These are phyloP conservation scores for Capronia epimyces DNA, from an alignment of 2,329 filamentous ascomycete species.

Conservation along the genomic window DNA sequence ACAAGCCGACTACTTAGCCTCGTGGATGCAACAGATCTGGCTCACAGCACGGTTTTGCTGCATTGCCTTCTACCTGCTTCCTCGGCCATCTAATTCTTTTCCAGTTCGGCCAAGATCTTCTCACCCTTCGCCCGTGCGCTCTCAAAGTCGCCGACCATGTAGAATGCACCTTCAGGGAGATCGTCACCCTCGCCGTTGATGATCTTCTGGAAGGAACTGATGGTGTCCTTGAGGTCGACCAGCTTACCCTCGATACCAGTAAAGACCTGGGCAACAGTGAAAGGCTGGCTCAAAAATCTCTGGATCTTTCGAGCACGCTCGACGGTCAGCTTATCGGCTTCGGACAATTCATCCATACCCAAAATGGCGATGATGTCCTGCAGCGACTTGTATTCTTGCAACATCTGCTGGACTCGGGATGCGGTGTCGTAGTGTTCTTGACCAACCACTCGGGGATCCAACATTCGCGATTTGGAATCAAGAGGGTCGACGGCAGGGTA, in stretches of 20 bases:
- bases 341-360: constrained; percentile 99
- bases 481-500: constrained; percentile 99
- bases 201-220: constrained; percentile 94
- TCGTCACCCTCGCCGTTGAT: constrained; percentile 91
- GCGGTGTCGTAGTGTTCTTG: constrained; percentile 96
- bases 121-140: constrained; percentile 94
- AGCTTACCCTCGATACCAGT: constrained; percentile 89
- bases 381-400: constrained; percentile 99
- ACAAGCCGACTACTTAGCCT: background rate
- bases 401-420: constrained; percentile 94
- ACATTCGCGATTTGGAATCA: constrained; percentile 98
- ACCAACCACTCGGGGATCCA: constrained; percentile 97
- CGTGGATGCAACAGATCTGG: background rate
- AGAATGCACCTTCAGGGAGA: constrained; percentile 88
- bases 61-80: constrained; percentile 1
- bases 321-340: constrained; percentile 98
- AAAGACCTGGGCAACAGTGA: constrained; percentile 73
- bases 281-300: constrained; percentile 99
- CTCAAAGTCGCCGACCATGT: constrained; percentile 97
- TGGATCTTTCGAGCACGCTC: constrained; percentile 99
- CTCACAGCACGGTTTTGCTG: background rate
- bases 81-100: constrained; percentile 48
- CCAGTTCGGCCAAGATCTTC: constrained; percentile 97
- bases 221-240: constrained; percentile 98
- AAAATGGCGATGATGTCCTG: constrained; percentile 99